Conservation (phyloP, 1,139 yeast genomes). For the Yamadazyma jaroonii region DNA sequence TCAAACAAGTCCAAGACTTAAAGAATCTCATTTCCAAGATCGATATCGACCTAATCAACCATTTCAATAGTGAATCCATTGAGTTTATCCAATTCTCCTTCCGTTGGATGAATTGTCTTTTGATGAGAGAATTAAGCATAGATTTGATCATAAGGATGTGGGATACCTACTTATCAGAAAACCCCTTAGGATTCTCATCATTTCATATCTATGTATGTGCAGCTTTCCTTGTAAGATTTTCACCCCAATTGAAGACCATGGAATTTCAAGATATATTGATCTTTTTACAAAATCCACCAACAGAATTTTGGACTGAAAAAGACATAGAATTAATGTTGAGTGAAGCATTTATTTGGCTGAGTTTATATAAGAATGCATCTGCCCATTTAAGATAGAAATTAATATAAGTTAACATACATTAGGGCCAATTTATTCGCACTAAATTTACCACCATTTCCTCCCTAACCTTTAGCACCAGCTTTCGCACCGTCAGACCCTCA, state of each 20-base stretch:
- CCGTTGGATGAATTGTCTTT: conserved; percentile 97
- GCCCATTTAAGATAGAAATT: conserved; percentile 58
- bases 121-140: conserved; percentile 89
- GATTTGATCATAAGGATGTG: conserved; percentile 87
- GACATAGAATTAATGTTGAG: conserved; percentile 89
- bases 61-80: conserved; percentile 74
- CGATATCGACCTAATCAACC: conserved; percentile 68
- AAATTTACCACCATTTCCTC: too few relatives aligned
- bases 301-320: conserved; percentile 79
- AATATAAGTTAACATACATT: too few relatives aligned
- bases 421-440: too few relatives aligned
- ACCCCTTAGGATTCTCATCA: conserved; percentile 82
- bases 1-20: conserved; percentile 82
- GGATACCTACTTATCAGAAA: conserved; percentile 94
- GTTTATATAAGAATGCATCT: conserved; percentile 81
- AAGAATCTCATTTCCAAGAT: conserved; percentile 76
- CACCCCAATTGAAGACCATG: conserved; percentile 72
- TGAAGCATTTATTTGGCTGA: conserved; percentile 97
- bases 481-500: background rate
- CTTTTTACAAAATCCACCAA: conserved; percentile 86
- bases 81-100: conserved; percentile 94
- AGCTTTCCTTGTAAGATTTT: conserved; percentile 90
- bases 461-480: background rate
- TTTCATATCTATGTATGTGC: conserved; percentile 98
- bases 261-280: conserved; percentile 94